Conservation (phyloP, 495 filamentous ascomycete species). For the Penicillium coffeae region DNA sequence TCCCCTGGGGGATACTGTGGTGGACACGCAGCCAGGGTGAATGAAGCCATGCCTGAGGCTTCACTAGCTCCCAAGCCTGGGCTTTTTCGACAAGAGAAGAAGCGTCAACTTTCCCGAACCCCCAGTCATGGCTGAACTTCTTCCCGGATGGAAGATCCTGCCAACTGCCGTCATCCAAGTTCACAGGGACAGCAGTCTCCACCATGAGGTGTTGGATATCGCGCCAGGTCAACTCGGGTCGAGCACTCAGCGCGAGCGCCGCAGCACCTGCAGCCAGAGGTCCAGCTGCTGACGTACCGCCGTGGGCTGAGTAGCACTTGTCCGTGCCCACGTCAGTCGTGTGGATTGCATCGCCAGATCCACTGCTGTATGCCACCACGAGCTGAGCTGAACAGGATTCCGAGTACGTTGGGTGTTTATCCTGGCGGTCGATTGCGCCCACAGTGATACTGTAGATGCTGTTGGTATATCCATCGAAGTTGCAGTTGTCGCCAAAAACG, state of each 20-base stretch:
- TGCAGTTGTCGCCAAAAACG: conserved; percentile 87
- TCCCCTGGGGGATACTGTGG: conserved; percentile 80
- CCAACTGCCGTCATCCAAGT: conserved; percentile 73
- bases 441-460: conserved; percentile 98
- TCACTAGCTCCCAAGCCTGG: conserved; percentile 80
- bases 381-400: conserved; percentile 94
- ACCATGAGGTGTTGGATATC: conserved; percentile 91
- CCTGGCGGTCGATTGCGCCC: conserved; percentile 84
- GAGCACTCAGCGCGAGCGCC: conserved; percentile 82
- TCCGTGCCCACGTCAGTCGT: conserved; percentile 91
- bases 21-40: conserved; percentile 91
- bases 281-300: conserved; percentile 95
- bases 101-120: conserved; percentile 90
- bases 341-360: conserved; percentile 81
- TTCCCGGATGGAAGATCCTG: conserved; percentile 73
- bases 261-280: conserved; percentile 88
- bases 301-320: conserved; percentile 71
- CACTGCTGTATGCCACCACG: conserved; percentile 94
- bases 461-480: conserved; percentile 99
- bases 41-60: conserved; percentile 95
- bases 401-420: conserved; percentile 85
- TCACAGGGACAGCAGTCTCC: conserved; percentile 77
- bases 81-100: conserved; percentile 83
- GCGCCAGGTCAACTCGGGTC: conserved; percentile 87
- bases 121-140: conserved; percentile 89